Evolutionary conservation across 768 basidiomycete genomes (phyloP), one percentile per base, ranked within the genome.

Genomic region (Termitomyces sp.): DNA sequence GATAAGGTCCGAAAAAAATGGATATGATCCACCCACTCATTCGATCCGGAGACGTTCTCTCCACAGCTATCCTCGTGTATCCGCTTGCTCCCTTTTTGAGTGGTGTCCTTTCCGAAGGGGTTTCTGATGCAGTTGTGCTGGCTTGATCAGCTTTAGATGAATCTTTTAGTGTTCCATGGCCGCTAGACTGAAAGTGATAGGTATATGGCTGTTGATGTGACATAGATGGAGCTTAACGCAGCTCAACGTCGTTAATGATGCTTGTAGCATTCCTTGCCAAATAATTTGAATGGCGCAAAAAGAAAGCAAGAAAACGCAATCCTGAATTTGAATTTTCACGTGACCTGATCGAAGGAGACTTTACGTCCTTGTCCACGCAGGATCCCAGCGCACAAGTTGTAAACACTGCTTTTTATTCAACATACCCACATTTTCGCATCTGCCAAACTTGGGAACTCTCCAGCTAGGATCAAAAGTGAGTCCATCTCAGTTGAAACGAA

Each of bases 31-130:
- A 43, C 54, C 2, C 4, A 43, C 54, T 55, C 40, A 29, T 42
- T 10, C 31, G 40, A 10, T 37, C 12, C 34, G 43, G 25, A 17
- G 5, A 34, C 14, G 38, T 51, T 40, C 20, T 31, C 1, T 20
- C 40, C 34, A 3, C 36, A 11, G 25, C 15, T n/a, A 5, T 20
- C 10, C n/a, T 29, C 31, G 47, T 40, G 4, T 29, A 12, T 10
- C 15, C 36, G 31, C 49, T 20, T 10, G 56, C 4, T 29, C 32
- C 45, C 5, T 7, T 46, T 14, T 55, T 54, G 14, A 50, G 52
- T 8, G 49, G 55, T 4, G 59, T 57, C 31, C 51, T 43, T 49
- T 60, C 52, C 31, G 59, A 59, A n/a, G 48, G 42, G 15, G 46
- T 12, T 48, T 32, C 40, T 40, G 53, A 9, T 1, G 34, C 6